Evolutionary conservation across 2,329 filamentous ascomycete genomes (phyloP), one percentile per base, ranked within the genome.

Genomic region (Penicillium nordicum): DNA sequence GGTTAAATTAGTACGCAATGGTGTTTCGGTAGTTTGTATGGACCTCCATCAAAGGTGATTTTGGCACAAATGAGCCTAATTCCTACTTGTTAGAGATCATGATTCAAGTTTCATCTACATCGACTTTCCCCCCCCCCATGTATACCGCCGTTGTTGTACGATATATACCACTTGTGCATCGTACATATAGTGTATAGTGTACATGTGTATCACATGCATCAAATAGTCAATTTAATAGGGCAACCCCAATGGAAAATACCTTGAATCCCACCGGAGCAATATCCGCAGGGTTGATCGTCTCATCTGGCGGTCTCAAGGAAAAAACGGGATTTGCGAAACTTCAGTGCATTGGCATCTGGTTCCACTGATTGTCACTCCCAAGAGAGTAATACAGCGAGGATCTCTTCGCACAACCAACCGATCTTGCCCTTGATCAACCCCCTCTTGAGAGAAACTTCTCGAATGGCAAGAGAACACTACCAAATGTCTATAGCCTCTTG

Each of bases 351-450:
- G 55, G 57, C 52, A 49, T 53, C 42, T 43, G 56, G 64, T 59
- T 60, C 68, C 69, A 71, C 69, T 67, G 67, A 69, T 69, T 63
- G 57, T 57, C 62, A 46, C 51, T 58, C 59, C 63, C 49, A 55
- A 63, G 57, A 50, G 58, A 41, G 66, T 53, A 67, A 67, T 44
- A 49, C 27, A 30, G 43, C 43, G 59, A 62, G 53, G 61, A 66
- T 66, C 62, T 36, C 49, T 56, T 14, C 46, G 3, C 30, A n/a
- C 16, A 25, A 37, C 29, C 18, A 50, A 46, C 32, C 14, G 25
- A 43, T 32, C n/a, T 36, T 16, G 11, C 21, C n/a, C 32, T 44
- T 21, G 49, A 51, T 51, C 38, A 18, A 1, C 29, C 16, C 38
- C 38, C 5, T 14, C 14, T 34, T n/a, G 1, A 10, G 30, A 9